Evolutionary conservation across 1,139 yeast genomes (phyloP), one percentile per base, ranked within the genome.

Genomic region (Hemisphaericaspora lyxosophila): DNA sequence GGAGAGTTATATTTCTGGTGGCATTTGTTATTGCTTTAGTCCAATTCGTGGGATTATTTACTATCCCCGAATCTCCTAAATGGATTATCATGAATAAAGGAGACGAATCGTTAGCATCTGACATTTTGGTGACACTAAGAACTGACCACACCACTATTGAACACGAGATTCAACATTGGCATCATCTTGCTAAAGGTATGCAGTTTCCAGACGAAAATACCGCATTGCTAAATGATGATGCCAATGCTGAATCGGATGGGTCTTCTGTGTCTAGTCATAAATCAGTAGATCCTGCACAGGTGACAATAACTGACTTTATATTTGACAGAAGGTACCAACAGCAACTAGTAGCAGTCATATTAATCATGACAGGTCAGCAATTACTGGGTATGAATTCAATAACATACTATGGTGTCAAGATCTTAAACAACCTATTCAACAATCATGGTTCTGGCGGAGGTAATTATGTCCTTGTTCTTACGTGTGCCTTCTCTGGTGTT

Each of bases 381-480:
- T 51, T 67, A 41, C 60, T 66, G 35, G 74, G 74, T 1, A 65
- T 67, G 57, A 68, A 68, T 40, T 64, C 71, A 14, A 64, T 67
- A 29, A 66, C 68, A 0, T 67, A 62, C 36, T 68, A 67, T 44
- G 73, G 73, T 7, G 73, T 64, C 4, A 41, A 43, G 16, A 41
- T 43, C 4, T 35, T 43, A 9, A 43, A 43, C 20, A 19, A 34
- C 4, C 51, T 64, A 7, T 59, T 67, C 23, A 50, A 64, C 26
- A 50, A 56, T 22, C 45, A 49, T 7, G 49, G 55, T 7, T 51
- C 60, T 7, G 62, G 65, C 6, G 42, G 48, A 6, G 51, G 54
- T 2, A 53, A 59, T 2, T 56, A 54, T 35, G 60, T 62, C 9
- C 49, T 67, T 19, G 40, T 51, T 13, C 47, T 66, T 14, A 62